Evolutionary conservation across 768 basidiomycete species (phyloP).

Genomic region (Lepiota brunneoincarnata): DNA sequence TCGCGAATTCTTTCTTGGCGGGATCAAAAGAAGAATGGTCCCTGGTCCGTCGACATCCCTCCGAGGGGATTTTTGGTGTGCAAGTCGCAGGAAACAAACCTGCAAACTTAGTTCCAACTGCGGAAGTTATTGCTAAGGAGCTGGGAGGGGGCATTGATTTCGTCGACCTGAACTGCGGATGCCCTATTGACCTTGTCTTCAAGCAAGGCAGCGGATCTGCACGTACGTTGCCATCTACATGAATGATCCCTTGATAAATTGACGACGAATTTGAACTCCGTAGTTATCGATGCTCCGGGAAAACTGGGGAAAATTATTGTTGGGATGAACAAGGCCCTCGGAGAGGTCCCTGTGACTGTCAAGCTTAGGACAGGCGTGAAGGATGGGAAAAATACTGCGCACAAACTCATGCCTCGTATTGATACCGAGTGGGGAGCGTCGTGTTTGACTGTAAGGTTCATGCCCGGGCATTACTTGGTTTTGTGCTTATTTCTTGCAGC

Average conservation of each 20-base stretch:
- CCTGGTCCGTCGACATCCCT: constrained; percentile 83
- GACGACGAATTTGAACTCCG: background rate
- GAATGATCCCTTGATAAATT: constrained; percentile 1
- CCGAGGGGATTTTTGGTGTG: constrained; percentile 84
- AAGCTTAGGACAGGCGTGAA: constrained; percentile 94
- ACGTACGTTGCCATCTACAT: constrained; percentile 44
- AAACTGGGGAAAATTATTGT: constrained; percentile 84
- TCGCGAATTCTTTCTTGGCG: constrained; percentile 84
- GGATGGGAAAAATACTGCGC: constrained; percentile 81
- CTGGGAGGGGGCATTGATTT: constrained; percentile 74
- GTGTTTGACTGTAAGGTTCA: constrained; percentile 39
- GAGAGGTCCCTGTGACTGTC: constrained; percentile 87
- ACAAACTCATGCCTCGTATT: constrained; percentile 87
- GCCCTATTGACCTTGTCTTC: constrained; percentile 96
- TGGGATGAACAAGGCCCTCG: constrained; percentile 90
- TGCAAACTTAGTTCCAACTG: constrained; percentile 69
- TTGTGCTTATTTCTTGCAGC: constrained; percentile 37
- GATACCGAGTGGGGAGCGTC: constrained; percentile 45
- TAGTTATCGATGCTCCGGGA: constrained; percentile 80
- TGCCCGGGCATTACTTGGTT: background rate
- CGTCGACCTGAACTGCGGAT: constrained; percentile 94
- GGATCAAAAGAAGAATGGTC: constrained; percentile 97
- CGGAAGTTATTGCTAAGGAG: constrained; percentile 77
- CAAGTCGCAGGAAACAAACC: constrained; percentile 93
- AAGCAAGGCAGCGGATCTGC: constrained; percentile 89